Percentiles rank a stretch among this genome's conserved stretches.
phyloP scores from a whole-genome alignment of 805 yeast genomes.

The Spathaspora boniae region DNA sequence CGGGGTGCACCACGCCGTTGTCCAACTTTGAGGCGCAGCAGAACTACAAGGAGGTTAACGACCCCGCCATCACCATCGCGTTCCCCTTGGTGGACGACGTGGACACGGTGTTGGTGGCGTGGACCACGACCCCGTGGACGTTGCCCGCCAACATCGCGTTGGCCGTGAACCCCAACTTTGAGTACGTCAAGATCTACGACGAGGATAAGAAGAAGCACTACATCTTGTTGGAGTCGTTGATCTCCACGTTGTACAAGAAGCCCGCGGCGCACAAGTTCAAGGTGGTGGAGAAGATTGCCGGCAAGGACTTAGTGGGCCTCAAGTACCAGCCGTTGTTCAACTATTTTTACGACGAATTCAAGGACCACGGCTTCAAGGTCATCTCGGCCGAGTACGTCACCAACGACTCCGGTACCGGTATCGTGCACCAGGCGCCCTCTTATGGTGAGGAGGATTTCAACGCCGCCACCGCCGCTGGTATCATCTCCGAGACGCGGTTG shows the following conservation, averaged over 20 bases:
- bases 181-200: slow-evolving; percentile 88
- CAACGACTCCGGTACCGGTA: slow-evolving; percentile 96
- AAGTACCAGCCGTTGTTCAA: slow-evolving; percentile 82
- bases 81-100: slow-evolving; percentile 81
- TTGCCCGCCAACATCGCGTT: slow-evolving; percentile 90
- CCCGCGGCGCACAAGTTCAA: slow-evolving; percentile 87
- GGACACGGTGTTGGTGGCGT: slow-evolving; percentile 82
- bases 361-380: slow-evolving; percentile 79
- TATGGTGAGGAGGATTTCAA: slow-evolving; percentile 98
- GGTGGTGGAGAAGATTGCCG: slow-evolving; percentile 75
- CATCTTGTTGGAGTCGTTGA: slow-evolving; percentile 78
- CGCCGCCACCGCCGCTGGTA: slow-evolving; percentile 72
- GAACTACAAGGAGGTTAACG: slow-evolving; percentile 94
- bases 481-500: slow-evolving; percentile 60
- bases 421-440: slow-evolving; percentile 97
- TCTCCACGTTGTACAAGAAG: slow-evolving; percentile 86
- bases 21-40: slow-evolving; percentile 98
- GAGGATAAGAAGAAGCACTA: slow-evolving; percentile 79
- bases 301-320: slow-evolving; percentile 74
- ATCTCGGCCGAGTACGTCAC: slow-evolving; percentile 82
- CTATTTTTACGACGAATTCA: slow-evolving; percentile 72
- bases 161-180: slow-evolving; percentile 87
- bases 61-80: slow-evolving; percentile 93
- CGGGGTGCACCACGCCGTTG: slow-evolving; percentile 94
- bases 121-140: slow-evolving; percentile 99